Percentiles rank a stretch among this genome's conserved stretches.
Conservation (phyloP, 768 basidiomycete genomes). For the Favolaschia claudopus region DNA sequence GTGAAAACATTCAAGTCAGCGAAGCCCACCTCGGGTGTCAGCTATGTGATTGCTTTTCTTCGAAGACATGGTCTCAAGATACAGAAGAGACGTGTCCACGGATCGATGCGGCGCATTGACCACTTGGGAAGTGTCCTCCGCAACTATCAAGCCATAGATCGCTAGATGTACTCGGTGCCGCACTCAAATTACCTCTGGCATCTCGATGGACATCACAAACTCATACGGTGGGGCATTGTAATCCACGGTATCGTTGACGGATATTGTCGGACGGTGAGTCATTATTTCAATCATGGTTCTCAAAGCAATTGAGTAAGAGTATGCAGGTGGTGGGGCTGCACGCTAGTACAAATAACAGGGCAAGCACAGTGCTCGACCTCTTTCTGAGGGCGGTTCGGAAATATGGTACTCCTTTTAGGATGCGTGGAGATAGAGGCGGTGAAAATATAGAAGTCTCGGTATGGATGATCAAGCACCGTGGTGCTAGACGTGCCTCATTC, state of each 20-base stretch:
- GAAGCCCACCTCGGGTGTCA: constrained; percentile 32
- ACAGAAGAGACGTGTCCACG: constrained; percentile 22
- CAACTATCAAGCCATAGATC: constrained; percentile 20
- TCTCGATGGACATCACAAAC: constrained; percentile 35
- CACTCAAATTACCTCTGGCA: constrained; percentile 32
- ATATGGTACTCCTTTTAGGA: constrained; percentile 29
- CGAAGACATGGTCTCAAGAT: constrained; percentile 28
- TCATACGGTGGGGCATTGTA: constrained; percentile 34
- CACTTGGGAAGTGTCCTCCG: constrained; percentile 30
- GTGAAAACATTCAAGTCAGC: constrained; percentile 19
- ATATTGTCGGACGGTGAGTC: constrained; percentile 35
- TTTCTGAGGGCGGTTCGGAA: constrained; percentile 18
- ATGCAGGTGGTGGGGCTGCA: constrained; percentile 18
- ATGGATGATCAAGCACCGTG: constrained; percentile 36
- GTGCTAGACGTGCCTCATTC: constrained; percentile 27
- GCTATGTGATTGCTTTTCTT: constrained; percentile 34
- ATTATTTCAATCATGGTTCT: no score
- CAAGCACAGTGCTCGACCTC: constrained; percentile 11
- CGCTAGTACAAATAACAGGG: constrained; percentile 27
- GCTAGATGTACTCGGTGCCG: constrained; percentile 27
- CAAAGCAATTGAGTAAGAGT: background rate
- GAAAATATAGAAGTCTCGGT: constrained; percentile 37
- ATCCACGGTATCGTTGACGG: constrained; percentile 42
- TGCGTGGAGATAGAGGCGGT: constrained; percentile 33
- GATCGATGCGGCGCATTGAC: constrained; percentile 31